Base-by-base conservation (phyloP, 441 rosid genomes). In the Gossypium davidsonii region DNA sequence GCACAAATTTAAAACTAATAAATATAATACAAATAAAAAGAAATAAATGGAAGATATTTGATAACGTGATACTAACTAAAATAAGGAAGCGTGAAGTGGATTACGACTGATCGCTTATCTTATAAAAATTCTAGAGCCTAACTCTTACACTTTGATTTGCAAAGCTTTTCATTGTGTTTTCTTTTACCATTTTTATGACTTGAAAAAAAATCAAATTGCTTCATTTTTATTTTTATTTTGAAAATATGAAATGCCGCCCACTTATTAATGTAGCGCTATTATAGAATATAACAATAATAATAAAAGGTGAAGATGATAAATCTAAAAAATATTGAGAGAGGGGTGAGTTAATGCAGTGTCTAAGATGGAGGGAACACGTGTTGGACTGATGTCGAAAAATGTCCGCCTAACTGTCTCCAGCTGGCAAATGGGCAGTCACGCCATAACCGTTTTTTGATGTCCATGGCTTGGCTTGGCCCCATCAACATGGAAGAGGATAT, bases 351-450 rank as follows among this genome's bases (percentile, higher is more conserved):
- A 44, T 48, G 71, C 2, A 15, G 70, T 73, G 81, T 75, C 79
- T 42, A 78, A 72, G 76, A 23, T 7, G 28, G 39, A 51, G 70
- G 74, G 64, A 69, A 75, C 78, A 75, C 78, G 78, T 75, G 78
- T 52, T 23, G 44, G 31, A 28, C 34, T 21, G 31, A 44, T 23
- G 63, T 25, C 53, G 58, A 20, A 58, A 70, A 6, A 56, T 60
- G 34, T 56, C 12, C 55, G 46, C 72, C 79, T 79, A 80, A 77
- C 81, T 74, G 76, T 52, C 57, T 6, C 76, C 86, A 83, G 82
- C 84, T 80, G 84, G 73, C 80, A 28, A 18, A 9, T 26, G 31
- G 76, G 73, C 42, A 39, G 39, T 77, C 78, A 77, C 78, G 76
- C 59, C 72, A 21, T 26, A 67, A 23, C 21, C 65, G 65, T 60